phyloP scores from a whole-genome alignment of 352 stramenopile species.

The Elongisporangium anandrum region DNA sequence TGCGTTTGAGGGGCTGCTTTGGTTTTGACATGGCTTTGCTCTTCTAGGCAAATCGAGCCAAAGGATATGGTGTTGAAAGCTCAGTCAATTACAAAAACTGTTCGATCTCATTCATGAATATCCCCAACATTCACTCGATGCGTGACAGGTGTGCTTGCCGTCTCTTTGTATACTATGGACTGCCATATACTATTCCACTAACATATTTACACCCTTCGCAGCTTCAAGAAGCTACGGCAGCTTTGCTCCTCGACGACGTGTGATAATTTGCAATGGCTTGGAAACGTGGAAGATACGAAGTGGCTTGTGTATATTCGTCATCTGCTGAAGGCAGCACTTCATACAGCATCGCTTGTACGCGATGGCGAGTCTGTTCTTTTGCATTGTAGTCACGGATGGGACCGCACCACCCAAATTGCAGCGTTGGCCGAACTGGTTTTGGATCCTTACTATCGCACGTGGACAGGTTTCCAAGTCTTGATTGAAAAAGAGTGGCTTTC shows the following conservation, averaged over 20 bases:
- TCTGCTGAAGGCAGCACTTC: slow-evolving; percentile 90
- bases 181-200: not conserved
- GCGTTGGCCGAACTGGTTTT: slow-evolving; percentile 63
- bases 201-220: slow-evolving; percentile 9
- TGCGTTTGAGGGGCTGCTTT: slow-evolving; percentile 36
- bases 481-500: slow-evolving; percentile 85
- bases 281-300: slow-evolving; percentile 94
- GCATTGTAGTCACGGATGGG: slow-evolving; percentile 86
- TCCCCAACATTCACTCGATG: slow-evolving; percentile 99
- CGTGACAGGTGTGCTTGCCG: slow-evolving; percentile 91
- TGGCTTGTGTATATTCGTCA: slow-evolving; percentile 95
- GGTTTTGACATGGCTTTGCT: not conserved
- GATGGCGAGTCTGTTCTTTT: slow-evolving; percentile 77
- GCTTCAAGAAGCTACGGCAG: slow-evolving; percentile 68
- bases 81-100: slow-evolving; percentile 94
- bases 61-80: slow-evolving; percentile 95
- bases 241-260: slow-evolving; percentile 78
- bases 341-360: slow-evolving; percentile 90
- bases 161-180: not conserved
- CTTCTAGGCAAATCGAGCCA: slow-evolving; percentile 67
- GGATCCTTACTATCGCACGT: slow-evolving; percentile 79
- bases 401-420: slow-evolving; percentile 88
- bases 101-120: slow-evolving; percentile 97
- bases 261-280: slow-evolving; percentile 91
- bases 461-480: slow-evolving; percentile 73